Evolutionary conservation across 2,329 filamentous ascomycete genomes (phyloP).

Genomic region (Dichotomopilus funicola): DNA sequence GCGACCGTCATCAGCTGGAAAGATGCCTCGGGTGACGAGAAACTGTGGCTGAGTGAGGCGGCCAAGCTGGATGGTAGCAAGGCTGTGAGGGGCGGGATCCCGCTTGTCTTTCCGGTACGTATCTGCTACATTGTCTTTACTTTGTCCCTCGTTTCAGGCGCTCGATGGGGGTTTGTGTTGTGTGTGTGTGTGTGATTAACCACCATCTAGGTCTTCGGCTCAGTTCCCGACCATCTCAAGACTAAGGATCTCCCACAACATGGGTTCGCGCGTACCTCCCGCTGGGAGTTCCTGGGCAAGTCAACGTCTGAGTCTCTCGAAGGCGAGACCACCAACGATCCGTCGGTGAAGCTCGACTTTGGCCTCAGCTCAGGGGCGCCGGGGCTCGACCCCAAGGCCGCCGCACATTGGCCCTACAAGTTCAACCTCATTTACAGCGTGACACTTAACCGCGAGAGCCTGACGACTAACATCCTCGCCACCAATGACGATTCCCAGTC

Average conservation of each 20-base stretch:
- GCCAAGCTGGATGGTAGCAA: constrained; percentile 81
- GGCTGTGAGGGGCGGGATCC: constrained; percentile 84
- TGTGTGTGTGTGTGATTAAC: too few relatives aligned
- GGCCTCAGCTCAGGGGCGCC: constrained; percentile 61
- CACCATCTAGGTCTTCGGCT: constrained; percentile 68
- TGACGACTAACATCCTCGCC: constrained; percentile 78
- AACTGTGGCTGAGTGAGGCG: constrained; percentile 76
- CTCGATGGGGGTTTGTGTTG: neutral
- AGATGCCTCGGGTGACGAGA: constrained; percentile 68
- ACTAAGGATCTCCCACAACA: constrained; percentile 81
- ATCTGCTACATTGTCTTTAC: neutral
- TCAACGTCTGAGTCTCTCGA: constrained; percentile 58
- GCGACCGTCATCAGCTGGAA: constrained; percentile 95
- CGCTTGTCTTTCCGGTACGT: constrained; percentile 84
- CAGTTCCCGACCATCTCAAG: constrained; percentile 61
- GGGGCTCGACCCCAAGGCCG: constrained; percentile 61
- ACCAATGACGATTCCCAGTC: constrained; percentile 76
- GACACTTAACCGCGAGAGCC: constrained; percentile 64
- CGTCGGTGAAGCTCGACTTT: constrained; percentile 89
- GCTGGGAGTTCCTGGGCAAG: constrained; percentile 93
- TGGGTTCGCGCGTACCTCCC: constrained; percentile 83
- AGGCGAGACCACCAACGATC: constrained; percentile 44
- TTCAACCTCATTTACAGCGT: constrained; percentile 94
- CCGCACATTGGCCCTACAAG: constrained; percentile 72
- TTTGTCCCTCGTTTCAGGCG: neutral